Conservation (phyloP, 2,329 filamentous ascomycete species). For the Botrytis cinerea region DNA sequence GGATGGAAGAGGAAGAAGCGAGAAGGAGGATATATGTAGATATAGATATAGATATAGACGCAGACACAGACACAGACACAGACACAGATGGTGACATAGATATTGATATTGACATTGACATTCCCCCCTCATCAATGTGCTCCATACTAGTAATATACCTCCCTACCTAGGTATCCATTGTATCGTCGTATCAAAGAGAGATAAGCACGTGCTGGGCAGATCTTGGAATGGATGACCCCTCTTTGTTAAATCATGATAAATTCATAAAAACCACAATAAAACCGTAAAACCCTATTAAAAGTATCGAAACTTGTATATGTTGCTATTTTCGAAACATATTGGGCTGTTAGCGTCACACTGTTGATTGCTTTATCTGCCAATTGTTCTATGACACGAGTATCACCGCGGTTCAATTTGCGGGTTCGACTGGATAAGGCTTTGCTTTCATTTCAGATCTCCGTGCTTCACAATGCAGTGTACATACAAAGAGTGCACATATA, state of each 20-base stretch:
- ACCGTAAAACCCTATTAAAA: not conserved
- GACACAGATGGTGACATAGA: not conserved
- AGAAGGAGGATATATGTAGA: not conserved
- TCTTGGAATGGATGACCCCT: not conserved
- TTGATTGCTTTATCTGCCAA: slow-evolving; percentile 30
- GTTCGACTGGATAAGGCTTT: slow-evolving; percentile 29
- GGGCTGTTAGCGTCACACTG: slow-evolving; percentile 33
- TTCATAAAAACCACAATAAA: not conserved
- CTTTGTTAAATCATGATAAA: not conserved
- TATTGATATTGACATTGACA: not conserved
- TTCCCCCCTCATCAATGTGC: not conserved
- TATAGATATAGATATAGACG: not conserved
- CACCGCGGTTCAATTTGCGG: not conserved
- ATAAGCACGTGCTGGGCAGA: not conserved
- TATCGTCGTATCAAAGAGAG: not conserved
- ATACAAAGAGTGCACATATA: not conserved
- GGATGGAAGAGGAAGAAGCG: not conserved
- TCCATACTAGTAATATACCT: not conserved
- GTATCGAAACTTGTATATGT: not conserved
- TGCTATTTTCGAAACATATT: slow-evolving; percentile 29
- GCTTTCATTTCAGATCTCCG: slow-evolving; percentile 20
- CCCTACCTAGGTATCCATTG: too few species aligned
- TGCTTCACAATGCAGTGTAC: not conserved
- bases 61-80: not conserved
- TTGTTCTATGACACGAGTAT: slow-evolving; percentile 36